A percentile compares a stretch with the other conserved stretches of the same genome.
phyloP scores from a whole-genome alignment of 2,329 filamentous ascomycete species.

The Sarocladiaceae sp. region DNA sequence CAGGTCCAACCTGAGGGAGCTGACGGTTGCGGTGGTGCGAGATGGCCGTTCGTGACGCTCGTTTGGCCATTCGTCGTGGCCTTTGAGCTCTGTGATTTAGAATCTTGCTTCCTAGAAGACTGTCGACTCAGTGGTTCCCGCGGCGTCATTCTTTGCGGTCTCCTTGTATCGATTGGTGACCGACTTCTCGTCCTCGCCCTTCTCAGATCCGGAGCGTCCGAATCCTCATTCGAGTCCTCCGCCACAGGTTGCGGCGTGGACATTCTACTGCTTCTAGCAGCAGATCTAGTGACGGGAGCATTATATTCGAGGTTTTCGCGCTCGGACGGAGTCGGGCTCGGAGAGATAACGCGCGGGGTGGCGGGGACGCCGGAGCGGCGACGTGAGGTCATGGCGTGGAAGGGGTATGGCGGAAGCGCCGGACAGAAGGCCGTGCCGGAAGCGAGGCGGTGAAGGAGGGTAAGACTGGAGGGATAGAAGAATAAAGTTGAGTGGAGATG shows the following conservation, averaged over 20 bases:
- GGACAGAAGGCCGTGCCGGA: slow-evolving; percentile 53
- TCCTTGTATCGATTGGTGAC: slow-evolving; percentile 56
- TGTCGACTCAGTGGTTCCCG: slow-evolving; percentile 31
- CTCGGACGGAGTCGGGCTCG: slow-evolving; percentile 63
- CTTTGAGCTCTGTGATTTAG: slow-evolving; percentile 10
- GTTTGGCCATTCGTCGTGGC: slow-evolving; percentile 25
- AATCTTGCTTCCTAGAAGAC: slow-evolving; percentile 19
- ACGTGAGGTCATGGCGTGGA: slow-evolving; percentile 48
- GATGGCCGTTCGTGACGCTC: slow-evolving; percentile 53
- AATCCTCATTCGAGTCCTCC: slow-evolving; percentile 47
- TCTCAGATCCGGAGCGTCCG: slow-evolving; percentile 42
- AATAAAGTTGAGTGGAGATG: slow-evolving; percentile 36
- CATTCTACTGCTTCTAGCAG: slow-evolving; percentile 52
- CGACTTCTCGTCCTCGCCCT: slow-evolving; percentile 68
- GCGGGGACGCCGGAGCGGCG: slow-evolving; percentile 58
- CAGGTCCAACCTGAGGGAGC: slow-evolving; percentile 66
- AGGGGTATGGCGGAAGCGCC: slow-evolving; percentile 50
- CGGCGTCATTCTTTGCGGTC: slow-evolving; percentile 48
- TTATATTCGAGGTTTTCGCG: slow-evolving; percentile 45
- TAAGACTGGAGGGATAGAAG: slow-evolving; percentile 44
- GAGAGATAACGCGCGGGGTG: slow-evolving; percentile 85
- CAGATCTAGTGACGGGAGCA: slow-evolving; percentile 74
- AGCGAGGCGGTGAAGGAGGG: slow-evolving; percentile 44
- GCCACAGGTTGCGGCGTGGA: slow-evolving; percentile 56
- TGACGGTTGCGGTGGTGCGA: slow-evolving; percentile 62